Percentiles rank a stretch among this genome's conserved stretches.
These are phyloP conservation scores for Wickerhamiella siamensis DNA, from an alignment of 805 yeast genomes.

Conservation along the genomic window DNA sequence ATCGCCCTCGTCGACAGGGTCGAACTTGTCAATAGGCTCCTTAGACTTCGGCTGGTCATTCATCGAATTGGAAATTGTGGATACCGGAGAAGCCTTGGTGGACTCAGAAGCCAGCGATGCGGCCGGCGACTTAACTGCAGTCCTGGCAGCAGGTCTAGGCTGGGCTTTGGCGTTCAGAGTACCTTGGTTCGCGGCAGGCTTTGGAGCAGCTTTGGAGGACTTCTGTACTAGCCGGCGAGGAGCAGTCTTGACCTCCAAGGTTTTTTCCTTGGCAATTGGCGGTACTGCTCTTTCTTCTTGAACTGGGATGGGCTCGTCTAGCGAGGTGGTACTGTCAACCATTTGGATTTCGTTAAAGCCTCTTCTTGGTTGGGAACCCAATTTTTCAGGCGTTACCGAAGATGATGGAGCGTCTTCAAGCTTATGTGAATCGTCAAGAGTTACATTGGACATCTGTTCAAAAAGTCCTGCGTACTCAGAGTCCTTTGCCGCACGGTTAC, in stretches of 20 bases:
- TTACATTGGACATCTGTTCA: conserved; percentile 4
- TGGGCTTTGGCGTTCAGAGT: background rate
- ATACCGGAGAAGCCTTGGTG: no score
- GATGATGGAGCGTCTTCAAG: background rate
- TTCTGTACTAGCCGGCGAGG: no score
- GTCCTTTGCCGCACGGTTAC: conserved; percentile 9
- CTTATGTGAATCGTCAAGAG: background rate
- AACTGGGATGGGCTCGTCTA: no score
- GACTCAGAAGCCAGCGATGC: no score
- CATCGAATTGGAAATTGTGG: background rate
- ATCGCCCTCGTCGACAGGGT: background rate
- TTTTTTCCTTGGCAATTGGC: no score
- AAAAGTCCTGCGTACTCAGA: conserved; percentile 16
- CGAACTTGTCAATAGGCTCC: background rate
- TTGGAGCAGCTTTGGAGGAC: no score
- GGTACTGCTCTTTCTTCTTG: no score
- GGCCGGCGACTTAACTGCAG: background rate
- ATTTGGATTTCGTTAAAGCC: no score
- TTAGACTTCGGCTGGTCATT: no score
- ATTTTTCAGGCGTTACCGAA: background rate
- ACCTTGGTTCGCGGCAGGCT: background rate
- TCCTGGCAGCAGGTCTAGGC: background rate
- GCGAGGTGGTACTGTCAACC: no score
- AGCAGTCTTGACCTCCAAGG: no score
- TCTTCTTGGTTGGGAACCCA: background rate